Evolutionary conservation across 2,329 filamentous ascomycete species (phyloP).

Genomic region (Paracoccidioides lutzii): DNA sequence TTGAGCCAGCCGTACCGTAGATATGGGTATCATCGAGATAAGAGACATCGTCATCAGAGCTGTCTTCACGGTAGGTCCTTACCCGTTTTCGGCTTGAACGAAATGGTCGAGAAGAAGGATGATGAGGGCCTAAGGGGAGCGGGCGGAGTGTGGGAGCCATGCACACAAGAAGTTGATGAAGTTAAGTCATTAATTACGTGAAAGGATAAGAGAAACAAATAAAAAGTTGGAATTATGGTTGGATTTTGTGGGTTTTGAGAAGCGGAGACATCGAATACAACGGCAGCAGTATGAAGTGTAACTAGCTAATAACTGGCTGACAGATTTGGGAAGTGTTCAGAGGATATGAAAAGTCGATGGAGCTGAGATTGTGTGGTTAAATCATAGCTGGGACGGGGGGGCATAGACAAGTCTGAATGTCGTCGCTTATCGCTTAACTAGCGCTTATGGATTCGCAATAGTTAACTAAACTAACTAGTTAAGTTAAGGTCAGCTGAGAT

Average conservation of each 20-base stretch:
- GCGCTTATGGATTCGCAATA: too few species aligned
- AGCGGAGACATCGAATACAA: too few species aligned
- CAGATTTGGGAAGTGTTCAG: too few species aligned
- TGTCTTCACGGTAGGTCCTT: constrained; percentile 27
- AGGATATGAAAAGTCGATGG: too few species aligned
- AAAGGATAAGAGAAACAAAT: not conserved
- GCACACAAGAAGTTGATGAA: not conserved
- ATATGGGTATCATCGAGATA: constrained; percentile 4
- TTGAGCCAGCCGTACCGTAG: not conserved
- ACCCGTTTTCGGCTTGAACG: constrained; percentile 25
- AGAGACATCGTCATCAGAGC: constrained; percentile 18
- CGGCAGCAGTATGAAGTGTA: too few species aligned
- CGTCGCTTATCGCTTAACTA: not conserved
- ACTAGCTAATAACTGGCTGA: too few species aligned
- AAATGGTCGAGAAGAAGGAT: constrained; percentile 20
- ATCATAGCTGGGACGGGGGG: not conserved
- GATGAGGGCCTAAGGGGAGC: constrained; percentile 5
- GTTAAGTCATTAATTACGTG: not conserved
- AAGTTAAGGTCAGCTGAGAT: not conserved
- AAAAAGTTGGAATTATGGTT: not conserved
- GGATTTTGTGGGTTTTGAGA: too few species aligned
- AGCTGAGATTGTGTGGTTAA: not conserved
- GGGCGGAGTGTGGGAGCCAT: constrained; percentile 22
- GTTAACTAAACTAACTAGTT: too few species aligned
- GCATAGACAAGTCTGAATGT: not conserved